These are phyloP conservation scores for Magnusiomyces suaveolens DNA, from an alignment of 1,139 yeast genomes.

Conservation along the genomic window DNA sequence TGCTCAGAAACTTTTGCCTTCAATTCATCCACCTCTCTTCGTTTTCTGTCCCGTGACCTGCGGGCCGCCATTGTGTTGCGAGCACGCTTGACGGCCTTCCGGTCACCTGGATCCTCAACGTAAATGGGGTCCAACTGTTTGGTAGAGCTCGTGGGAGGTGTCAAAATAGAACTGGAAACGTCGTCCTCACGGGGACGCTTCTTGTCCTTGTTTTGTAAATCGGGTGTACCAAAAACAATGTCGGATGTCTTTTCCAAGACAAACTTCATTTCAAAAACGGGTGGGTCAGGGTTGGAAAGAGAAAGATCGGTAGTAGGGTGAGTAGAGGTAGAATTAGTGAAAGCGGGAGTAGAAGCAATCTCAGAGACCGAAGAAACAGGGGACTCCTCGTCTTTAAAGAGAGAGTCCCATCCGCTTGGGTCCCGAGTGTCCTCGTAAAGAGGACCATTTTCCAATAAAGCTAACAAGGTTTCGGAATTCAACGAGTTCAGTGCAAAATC, in stretches of 20 bases:
- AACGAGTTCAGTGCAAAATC: neutral
- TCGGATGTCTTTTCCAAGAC: constrained; percentile 18
- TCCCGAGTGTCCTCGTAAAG: neutral
- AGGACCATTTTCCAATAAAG: neutral
- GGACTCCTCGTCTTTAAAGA: neutral
- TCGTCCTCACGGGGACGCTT: constrained; percentile 1
- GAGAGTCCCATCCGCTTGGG: constrained; percentile 2
- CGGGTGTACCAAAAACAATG: constrained; percentile 13
- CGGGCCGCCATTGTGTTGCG: constrained; percentile 96
- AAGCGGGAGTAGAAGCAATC: neutral
- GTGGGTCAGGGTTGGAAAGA: neutral
- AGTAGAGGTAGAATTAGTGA: neutral
- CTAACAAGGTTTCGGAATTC: neutral
- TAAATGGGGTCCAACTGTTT: constrained; percentile 48
- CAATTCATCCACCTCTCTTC: constrained; percentile 76
- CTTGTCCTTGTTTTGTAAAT: neutral
- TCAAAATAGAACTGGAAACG: neutral
- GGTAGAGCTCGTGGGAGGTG: too few species aligned
- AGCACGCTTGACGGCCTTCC: constrained; percentile 72
- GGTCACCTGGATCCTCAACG: constrained; percentile 47
- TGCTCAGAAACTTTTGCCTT: constrained; percentile 67
- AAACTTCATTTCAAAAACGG: constrained; percentile 11
- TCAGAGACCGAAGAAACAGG: neutral
- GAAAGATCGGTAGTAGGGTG: neutral
- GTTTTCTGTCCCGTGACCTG: constrained; percentile 86